Conservation (phyloP, 257 asterid species). For the Striga asiatica region DNA sequence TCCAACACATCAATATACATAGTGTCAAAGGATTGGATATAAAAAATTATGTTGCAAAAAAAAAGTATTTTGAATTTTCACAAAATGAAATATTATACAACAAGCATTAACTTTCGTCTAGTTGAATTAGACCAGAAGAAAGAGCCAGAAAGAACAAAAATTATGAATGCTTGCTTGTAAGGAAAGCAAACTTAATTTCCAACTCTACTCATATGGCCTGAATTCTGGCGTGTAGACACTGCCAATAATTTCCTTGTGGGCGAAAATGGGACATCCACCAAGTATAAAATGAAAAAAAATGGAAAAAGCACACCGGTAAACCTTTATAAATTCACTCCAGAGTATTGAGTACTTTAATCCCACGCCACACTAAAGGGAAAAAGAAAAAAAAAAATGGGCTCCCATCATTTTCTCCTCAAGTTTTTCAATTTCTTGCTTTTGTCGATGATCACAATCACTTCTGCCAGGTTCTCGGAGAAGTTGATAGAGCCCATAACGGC, state of each 20-base stretch:
- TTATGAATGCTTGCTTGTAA: not conserved
- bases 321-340: too few relatives aligned
- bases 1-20: too few relatives aligned
- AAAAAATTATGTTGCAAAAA: too few relatives aligned
- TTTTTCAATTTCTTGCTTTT: constrained; percentile 13
- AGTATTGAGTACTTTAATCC: not conserved
- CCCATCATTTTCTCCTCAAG: constrained; percentile 16
- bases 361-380: not conserved
- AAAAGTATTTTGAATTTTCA: too few relatives aligned
- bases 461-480: constrained; percentile 1
- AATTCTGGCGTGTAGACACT: too few relatives aligned
- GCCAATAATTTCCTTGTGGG: too few relatives aligned
- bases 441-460: constrained; percentile 13
- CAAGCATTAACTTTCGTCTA: not conserved
- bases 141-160: not conserved
- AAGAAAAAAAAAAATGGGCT: constrained; percentile 17
- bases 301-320: not conserved
- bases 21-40: too few relatives aligned
- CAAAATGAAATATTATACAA: not conserved
- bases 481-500: not conserved
- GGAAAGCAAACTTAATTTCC: not conserved
- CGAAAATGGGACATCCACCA: not conserved
- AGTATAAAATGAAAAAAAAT: too few relatives aligned
- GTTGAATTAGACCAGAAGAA: not conserved
- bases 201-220: too few relatives aligned